Conservation (phyloP, 352 stramenopile genomes). For the Peronosclerospora sorghi region DNA sequence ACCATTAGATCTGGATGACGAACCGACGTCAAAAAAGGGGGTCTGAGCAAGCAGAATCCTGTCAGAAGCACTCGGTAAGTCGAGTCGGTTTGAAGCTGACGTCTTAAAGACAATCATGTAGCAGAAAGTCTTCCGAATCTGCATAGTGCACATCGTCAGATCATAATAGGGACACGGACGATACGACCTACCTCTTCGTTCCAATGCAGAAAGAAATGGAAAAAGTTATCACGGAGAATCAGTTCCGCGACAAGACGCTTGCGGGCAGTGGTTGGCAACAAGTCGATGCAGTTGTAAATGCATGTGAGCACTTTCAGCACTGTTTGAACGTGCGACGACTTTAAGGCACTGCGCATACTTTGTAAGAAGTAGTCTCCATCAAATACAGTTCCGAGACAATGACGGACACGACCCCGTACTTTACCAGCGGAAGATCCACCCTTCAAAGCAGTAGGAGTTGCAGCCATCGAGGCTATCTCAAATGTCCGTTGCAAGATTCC, state of each 20-base stretch:
- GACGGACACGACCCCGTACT: slow-evolving; percentile 21
- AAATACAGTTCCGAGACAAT: slow-evolving; percentile 35
- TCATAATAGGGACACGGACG: neutral
- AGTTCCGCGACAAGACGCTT: slow-evolving; percentile 62
- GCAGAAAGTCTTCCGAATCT: slow-evolving; percentile 80
- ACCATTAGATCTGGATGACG: slow-evolving; percentile 7
- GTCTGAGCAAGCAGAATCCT: slow-evolving; percentile 64
- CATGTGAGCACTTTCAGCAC: slow-evolving; percentile 80
- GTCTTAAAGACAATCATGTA: slow-evolving; percentile 83
- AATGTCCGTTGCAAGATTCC: slow-evolving; percentile 68
- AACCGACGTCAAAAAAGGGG: slow-evolving; percentile 46
- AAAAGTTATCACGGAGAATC: slow-evolving; percentile 80
- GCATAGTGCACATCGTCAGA: neutral
- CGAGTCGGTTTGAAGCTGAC: slow-evolving; percentile 58
- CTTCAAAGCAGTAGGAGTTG: slow-evolving; percentile 17
- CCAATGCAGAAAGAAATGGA: slow-evolving; percentile 79
- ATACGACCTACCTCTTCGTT: slow-evolving; percentile 68
- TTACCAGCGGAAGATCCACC: slow-evolving; percentile 8
- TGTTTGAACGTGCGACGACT: slow-evolving; percentile 73
- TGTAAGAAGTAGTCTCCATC: slow-evolving; percentile 62
- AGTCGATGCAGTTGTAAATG: slow-evolving; percentile 72
- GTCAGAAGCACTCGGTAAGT: slow-evolving; percentile 59
- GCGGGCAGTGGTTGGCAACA: slow-evolving; percentile 50
- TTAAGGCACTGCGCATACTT: slow-evolving; percentile 56
- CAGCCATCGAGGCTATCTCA: slow-evolving; percentile 37